Base-by-base conservation (phyloP, 2,329 filamentous ascomycete genomes). In the Pyrenophora tritici-repentis region DNA sequence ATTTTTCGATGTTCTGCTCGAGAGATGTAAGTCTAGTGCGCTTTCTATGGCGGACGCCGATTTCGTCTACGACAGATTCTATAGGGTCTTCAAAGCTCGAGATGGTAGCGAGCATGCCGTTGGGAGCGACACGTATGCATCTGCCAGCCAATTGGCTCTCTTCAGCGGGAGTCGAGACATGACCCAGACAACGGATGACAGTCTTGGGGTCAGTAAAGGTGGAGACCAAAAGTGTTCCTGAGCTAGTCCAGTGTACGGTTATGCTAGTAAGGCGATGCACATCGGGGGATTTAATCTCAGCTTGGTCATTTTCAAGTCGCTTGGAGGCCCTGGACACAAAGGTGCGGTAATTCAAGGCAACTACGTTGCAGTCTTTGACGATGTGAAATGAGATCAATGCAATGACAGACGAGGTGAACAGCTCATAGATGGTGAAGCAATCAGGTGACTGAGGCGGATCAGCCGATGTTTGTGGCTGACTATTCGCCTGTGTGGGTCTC, bases 331-430 rank as follows among this genome's bases (percentile, higher is more conserved):
- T 63, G 32, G 70, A 67, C 35, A 70, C 42, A 32, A 75, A 70
- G 38, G 72, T 74, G 34, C 73, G 66, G 50, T 67, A 70, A 49
- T 75, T 74, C 34, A 75, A 56, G 18, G 71, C 67, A 50, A 70
- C 58, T 18, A 66, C 63, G 24, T 61, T 54, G 39, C 69, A 63
- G 46, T 72, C 61, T 50, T 61, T 66, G 48, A 70, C 68, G 36
- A 74, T 50, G 38, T 61, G 50, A 34, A 66, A 73, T 18, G 71
- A 69, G 54, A 74, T 59, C 40, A 71, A 59, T 32, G 68, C 71
- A 47, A 71, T 55, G 39, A 75, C 65, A 38, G 73, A 68, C 22
- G 72, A 70, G 5, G 63, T 70, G 59, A 74, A 73, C 29, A 73
- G 61, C 52, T 72, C 70, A 62, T 75, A 75, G 29, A 74, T 53